These are phyloP conservation scores for Sclerotiophoma versabilis DNA, from an alignment of 2,329 filamentous ascomycete genomes.

Conservation along the genomic window DNA sequence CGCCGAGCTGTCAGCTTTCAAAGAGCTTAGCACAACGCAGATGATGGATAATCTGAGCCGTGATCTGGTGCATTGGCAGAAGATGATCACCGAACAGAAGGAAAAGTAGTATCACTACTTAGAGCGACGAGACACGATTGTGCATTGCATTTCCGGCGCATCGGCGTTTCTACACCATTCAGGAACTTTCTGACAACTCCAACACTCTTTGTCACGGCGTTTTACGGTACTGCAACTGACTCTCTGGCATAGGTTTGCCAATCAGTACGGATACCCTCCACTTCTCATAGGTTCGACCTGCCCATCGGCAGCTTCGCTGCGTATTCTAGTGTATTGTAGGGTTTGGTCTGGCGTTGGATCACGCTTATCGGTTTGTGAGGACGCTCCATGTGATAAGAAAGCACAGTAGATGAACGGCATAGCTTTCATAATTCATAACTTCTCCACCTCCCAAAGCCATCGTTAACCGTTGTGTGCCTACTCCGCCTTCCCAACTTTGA, in stretches of 20 bases:
- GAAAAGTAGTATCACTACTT: conserved; percentile 32
- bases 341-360: conserved; percentile 1
- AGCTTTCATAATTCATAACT: conserved; percentile 14
- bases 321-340: conserved; percentile 12
- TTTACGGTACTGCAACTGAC: conserved; percentile 9
- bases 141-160: conserved; percentile 15
- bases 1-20: conserved; percentile 62
- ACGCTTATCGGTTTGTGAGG: not conserved
- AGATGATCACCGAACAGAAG: conserved; percentile 49
- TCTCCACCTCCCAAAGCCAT: not conserved
- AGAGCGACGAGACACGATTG: not conserved
- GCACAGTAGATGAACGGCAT: conserved; percentile 5
- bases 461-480: not conserved
- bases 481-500: conserved; percentile 39
- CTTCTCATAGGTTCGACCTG: conserved; percentile 22
- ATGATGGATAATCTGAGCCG: conserved; percentile 90
- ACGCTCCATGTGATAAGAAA: not conserved
- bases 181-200: not conserved
- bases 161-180: not conserved
- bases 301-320: conserved; percentile 6
- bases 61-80: conserved; percentile 85
- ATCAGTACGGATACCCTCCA: conserved; percentile 43
- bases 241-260: conserved; percentile 12
- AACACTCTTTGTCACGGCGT: conserved; percentile 24
- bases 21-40: conserved; percentile 77